Percentiles rank a stretch among this genome's conserved stretches.
These are phyloP conservation scores for Stromatinia cepivora DNA, from an alignment of 2,329 filamentous ascomycete genomes.

Conservation along the genomic window DNA sequence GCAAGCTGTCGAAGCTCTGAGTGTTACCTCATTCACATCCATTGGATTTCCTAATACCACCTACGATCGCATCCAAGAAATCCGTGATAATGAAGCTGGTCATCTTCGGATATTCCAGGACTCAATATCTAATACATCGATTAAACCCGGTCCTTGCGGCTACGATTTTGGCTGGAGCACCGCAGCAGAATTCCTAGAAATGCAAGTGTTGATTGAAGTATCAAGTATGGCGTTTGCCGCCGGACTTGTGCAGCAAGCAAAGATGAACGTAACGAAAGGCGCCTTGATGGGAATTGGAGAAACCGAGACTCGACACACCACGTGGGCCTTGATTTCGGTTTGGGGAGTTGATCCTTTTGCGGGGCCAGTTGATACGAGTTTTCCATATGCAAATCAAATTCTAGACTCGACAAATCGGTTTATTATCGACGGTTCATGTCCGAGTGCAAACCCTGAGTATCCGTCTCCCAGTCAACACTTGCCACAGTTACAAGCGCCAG, in stretches of 20 bases:
- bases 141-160: slow-evolving; percentile 45
- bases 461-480: slow-evolving; percentile 43
- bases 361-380: slow-evolving; percentile 46
- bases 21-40: slow-evolving; percentile 40
- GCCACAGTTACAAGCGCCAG: slow-evolving; percentile 38
- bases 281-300: slow-evolving; percentile 45
- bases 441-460: slow-evolving; percentile 43
- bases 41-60: slow-evolving; percentile 45
- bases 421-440: slow-evolving; percentile 42
- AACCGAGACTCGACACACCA: slow-evolving; percentile 45
- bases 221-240: slow-evolving; percentile 46
- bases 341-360: slow-evolving; percentile 45
- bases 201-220: slow-evolving; percentile 44
- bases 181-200: slow-evolving; percentile 36
- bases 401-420: slow-evolving; percentile 43
- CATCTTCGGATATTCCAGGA: slow-evolving; percentile 49
- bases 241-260: slow-evolving; percentile 43
- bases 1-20: slow-evolving; percentile 46
- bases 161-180: slow-evolving; percentile 39
- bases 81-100: slow-evolving; percentile 49
- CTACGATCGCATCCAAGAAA: slow-evolving; percentile 44
- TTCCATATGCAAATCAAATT: slow-evolving; percentile 47
- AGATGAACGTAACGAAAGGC: slow-evolving; percentile 40
- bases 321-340: slow-evolving; percentile 47
- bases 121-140: slow-evolving; percentile 45